A percentile compares a stretch with the other conserved stretches of the same genome.
phyloP scores from a whole-genome alignment of 2,329 filamentous ascomycete genomes.

The Monilinia laxa region DNA sequence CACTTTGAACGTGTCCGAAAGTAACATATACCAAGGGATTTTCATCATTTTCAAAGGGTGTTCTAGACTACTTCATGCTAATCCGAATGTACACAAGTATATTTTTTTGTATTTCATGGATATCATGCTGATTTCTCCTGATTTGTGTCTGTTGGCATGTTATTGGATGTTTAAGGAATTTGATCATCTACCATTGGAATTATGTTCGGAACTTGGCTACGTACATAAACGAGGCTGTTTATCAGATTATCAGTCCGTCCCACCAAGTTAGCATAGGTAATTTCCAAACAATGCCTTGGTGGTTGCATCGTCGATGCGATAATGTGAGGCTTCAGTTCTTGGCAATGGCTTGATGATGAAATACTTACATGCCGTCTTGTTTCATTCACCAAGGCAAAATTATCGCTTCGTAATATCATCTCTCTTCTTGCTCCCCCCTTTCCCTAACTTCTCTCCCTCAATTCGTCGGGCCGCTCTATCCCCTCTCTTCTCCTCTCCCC shows the following conservation, averaged over 20 bases:
- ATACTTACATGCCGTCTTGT: not conserved
- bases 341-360: not conserved
- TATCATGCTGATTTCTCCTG: not conserved
- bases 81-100: not conserved
- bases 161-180: not conserved
- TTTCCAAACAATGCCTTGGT: not conserved
- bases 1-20: constrained; percentile 10
- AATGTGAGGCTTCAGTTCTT: not conserved
- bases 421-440: no score
- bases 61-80: not conserved
- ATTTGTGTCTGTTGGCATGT: not conserved
- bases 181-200: not conserved
- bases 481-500: not conserved
- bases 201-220: not conserved
- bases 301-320: not conserved
- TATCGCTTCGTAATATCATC: not conserved
- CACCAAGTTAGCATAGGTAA: not conserved
- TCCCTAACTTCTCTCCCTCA: no score
- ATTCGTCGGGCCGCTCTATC: no score
- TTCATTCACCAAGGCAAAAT: not conserved
- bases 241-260: not conserved
- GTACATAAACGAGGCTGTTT: constrained; percentile 9
- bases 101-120: not conserved
- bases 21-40: constrained; percentile 11
- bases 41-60: not conserved